Evolutionary conservation across 73 alveolate species (phyloP).

Genomic region (Uronychia setigera): DNA sequence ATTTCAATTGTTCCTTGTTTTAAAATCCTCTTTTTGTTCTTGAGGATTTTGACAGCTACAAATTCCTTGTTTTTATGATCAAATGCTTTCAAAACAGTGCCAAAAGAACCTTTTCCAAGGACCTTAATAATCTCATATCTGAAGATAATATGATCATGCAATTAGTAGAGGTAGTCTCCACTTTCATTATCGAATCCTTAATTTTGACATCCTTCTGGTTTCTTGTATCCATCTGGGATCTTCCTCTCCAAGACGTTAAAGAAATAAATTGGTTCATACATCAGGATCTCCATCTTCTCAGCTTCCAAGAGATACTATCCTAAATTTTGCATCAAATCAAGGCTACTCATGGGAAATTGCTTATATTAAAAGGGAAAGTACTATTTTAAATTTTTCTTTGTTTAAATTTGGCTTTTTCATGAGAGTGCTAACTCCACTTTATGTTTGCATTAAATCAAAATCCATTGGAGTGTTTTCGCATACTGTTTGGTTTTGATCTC

Average conservation of each 20-base stretch:
- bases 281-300: not conserved
- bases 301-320: not conserved
- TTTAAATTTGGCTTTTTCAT: not conserved
- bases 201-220: not conserved
- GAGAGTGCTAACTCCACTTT: too few species aligned
- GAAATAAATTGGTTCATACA: not conserved
- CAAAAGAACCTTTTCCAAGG: conserved; percentile 51
- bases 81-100: conserved; percentile 26
- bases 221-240: not conserved
- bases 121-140: conserved; percentile 37
- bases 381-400: too few species aligned
- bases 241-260: not conserved
- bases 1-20: conserved; percentile 79
- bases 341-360: not conserved
- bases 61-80: conserved; percentile 70
- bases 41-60: conserved; percentile 75
- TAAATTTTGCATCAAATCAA: not conserved
- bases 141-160: conserved; percentile 36
- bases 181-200: conserved; percentile 33
- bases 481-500: too few species aligned
- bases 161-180: conserved; percentile 23
- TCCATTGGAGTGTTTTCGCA: too few species aligned
- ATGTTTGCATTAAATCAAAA: too few species aligned
- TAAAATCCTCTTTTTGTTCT: conserved; percentile 73
- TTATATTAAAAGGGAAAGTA: too few species aligned